A percentile compares a stretch with the other conserved stretches of the same genome.
Conservation (phyloP, 2,329 filamentous ascomycete genomes). For the Xylariaceae sp. region DNA sequence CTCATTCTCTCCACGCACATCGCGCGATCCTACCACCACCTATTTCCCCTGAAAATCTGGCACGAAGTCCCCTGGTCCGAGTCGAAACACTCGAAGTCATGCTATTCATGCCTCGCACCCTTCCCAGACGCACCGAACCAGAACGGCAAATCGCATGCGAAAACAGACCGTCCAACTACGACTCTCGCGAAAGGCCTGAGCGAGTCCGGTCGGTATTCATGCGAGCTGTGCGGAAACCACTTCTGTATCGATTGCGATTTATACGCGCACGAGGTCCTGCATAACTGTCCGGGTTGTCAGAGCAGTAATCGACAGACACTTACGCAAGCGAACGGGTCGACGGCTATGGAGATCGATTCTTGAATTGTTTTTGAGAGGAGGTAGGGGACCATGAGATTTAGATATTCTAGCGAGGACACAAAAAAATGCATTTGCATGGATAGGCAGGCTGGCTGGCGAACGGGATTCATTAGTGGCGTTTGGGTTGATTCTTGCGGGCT, state of each 20-base stretch:
- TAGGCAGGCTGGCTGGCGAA: neutral
- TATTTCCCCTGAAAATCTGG: conserved; percentile 90
- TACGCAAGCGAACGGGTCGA: conserved; percentile 25
- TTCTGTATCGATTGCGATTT: conserved; percentile 99
- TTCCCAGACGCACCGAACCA: conserved; percentile 55
- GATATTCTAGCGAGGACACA: neutral
- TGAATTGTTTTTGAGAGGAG: conserved; percentile 11
- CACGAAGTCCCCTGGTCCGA: conserved; percentile 78
- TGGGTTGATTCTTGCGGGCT: neutral
- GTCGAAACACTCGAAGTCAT: conserved; percentile 58
- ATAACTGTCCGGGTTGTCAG: conserved; percentile 92
- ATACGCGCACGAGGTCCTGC: conserved; percentile 87
- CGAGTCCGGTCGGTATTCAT: conserved; percentile 84
- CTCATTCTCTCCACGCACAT: conserved; percentile 91
- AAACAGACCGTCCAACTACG: conserved; percentile 14
- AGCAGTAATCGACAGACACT: conserved; percentile 39
- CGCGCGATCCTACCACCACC: conserved; percentile 86
- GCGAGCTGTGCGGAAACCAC: conserved; percentile 77
- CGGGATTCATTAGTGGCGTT: conserved; percentile 12
- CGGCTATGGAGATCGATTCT: conserved; percentile 44
- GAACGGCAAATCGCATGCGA: conserved; percentile 19
- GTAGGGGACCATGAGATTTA: neutral
- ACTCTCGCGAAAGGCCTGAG: conserved; percentile 58
- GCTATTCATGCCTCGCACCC: conserved; percentile 68
- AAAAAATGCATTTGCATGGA: conserved; percentile 11